These are phyloP conservation scores for Pythium phragmitis DNA, from an alignment of 352 stramenopile genomes.

Conservation along the genomic window DNA sequence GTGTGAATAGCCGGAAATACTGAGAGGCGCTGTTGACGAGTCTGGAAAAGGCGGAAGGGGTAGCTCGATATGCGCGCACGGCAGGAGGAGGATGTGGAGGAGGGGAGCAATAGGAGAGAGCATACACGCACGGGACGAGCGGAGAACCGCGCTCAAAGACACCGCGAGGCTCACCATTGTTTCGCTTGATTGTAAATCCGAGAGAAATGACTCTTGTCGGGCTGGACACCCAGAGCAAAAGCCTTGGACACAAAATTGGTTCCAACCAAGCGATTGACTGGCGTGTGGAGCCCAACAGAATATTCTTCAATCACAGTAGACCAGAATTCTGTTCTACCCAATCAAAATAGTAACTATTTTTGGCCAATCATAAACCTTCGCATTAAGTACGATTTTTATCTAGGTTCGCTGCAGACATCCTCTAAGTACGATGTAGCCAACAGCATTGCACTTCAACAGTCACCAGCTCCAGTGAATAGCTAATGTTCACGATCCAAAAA, in stretches of 20 bases:
- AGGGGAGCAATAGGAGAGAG: conserved; percentile 1
- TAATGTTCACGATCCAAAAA: too few species aligned
- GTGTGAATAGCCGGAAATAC: neutral
- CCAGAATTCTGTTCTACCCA: neutral
- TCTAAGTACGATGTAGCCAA: conserved; percentile 18
- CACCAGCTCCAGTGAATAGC: too few species aligned
- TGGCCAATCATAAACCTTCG: conserved; percentile 9
- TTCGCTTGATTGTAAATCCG: conserved; percentile 35
- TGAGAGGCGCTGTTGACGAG: neutral
- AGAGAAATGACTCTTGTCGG: conserved; percentile 28
- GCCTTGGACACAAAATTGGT: conserved; percentile 22
- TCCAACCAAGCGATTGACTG: conserved; percentile 34
- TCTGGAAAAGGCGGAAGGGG: neutral
- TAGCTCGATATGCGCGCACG: neutral
- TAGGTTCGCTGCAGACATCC: conserved; percentile 7
- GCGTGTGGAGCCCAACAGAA: conserved; percentile 17
- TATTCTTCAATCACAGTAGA: conserved; percentile 16
- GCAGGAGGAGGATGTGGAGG: neutral
- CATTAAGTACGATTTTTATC: conserved; percentile 14
- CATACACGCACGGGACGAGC: neutral
- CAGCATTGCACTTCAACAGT: neutral
- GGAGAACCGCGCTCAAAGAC: neutral
- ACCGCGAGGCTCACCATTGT: conserved; percentile 56
- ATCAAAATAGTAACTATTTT: conserved; percentile 9
- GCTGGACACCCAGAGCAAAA: neutral